Base-by-base conservation (phyloP, 306 rosid species). In the Canavalia ensiformis region DNA sequence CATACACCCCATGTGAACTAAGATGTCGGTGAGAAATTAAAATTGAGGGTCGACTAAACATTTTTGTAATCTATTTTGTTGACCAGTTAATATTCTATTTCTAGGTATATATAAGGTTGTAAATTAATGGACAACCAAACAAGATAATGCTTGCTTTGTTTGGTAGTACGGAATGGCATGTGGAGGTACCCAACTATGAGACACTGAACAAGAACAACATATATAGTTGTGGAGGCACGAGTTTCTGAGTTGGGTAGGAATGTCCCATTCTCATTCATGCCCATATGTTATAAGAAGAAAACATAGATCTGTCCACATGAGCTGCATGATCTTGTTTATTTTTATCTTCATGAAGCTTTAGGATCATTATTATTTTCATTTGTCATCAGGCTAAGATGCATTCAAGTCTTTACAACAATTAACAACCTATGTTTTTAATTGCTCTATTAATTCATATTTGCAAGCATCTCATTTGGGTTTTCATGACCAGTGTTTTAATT, bases 151-250 rank as follows among this genome's bases (percentile, higher is more conserved):
- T 46, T 54, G 5, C 6, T 50, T 82, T 75, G 81, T 82, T 75
- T 56, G 81, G 63, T 67, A 75, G 76, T 47, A 75, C 34, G 65
- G 77, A 75, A 75, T 56, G 64, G 56, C 76, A 64, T 55, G 79
- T 67, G 77, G 62, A 37, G 33, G 59, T 58, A 10, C 50, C 25
- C 12, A 45, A 45, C 54, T 39, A 8, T 7, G 13, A 10, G 68
- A 56, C 68, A 64, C 6, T 65, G 75, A 67, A 34, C n/a, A 65
- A 9, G 50, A 7, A 56, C 51, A 63, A 35, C 39, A 10, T 33
- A 4, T 33, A 64, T 44, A 34, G 68, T 37, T 51, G 33, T 55
- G 33, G 11, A n/a, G 66, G 12, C 66, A 50, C 13, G 6, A 33
- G 59, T 46, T 46, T 58, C 18, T 8, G 68, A 45, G 68, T 57